Conservation (phyloP, 2,329 filamentous ascomycete species). For the Epichloe sylvatica region DNA sequence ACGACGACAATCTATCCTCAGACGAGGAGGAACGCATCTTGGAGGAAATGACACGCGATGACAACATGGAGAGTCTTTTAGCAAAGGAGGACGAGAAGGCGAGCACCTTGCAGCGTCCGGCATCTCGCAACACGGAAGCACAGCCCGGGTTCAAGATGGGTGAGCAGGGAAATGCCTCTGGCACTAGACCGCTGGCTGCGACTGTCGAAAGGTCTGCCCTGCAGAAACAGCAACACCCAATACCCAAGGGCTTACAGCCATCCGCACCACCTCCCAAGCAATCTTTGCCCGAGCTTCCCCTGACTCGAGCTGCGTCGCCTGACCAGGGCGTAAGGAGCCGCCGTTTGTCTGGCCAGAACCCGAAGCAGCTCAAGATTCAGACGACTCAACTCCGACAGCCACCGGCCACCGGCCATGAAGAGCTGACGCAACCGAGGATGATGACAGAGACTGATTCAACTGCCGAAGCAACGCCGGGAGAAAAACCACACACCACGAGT, state of each 20-base stretch:
- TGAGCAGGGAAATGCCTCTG: constrained; percentile 21
- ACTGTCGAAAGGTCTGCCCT: constrained; percentile 45
- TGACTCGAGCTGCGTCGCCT: constrained; percentile 18
- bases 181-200: constrained; percentile 47
- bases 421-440: background rate
- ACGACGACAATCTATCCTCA: constrained; percentile 45
- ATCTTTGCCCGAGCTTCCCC: constrained; percentile 31
- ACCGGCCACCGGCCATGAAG: constrained; percentile 6
- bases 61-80: constrained; percentile 69
- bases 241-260: constrained; percentile 12
- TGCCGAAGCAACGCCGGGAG: constrained; percentile 2
- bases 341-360: constrained; percentile 65
- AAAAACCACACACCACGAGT: constrained; percentile 5
- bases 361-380: constrained; percentile 80
- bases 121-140: constrained; percentile 63
- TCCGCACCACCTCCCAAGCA: constrained; percentile 35
- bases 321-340: constrained; percentile 53
- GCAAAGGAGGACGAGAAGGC: constrained; percentile 40
- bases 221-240: constrained; percentile 4
- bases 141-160: constrained; percentile 71
- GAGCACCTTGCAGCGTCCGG: constrained; percentile 27
- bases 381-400: constrained; percentile 33
- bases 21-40: constrained; percentile 65
- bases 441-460: constrained; percentile 6
- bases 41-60: constrained; percentile 78